Conservation (phyloP, 257 asterid genomes). For the Rubia yunnanensis region DNA sequence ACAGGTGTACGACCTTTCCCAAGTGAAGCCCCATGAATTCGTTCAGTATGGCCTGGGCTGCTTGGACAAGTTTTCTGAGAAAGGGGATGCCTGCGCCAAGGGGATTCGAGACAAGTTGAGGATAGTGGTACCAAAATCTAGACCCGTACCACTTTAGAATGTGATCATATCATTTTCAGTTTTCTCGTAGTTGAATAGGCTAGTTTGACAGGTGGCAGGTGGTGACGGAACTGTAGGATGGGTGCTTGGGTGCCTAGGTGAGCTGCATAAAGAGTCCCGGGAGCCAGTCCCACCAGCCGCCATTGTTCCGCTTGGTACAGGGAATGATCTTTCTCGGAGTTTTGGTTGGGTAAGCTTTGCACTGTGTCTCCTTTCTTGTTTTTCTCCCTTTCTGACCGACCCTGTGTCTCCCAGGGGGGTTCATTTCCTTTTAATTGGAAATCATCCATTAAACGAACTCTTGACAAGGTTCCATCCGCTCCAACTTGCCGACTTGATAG, state of each 20-base stretch:
- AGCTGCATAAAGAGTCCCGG: slow-evolving; percentile 50
- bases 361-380: slow-evolving; percentile 12
- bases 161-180: not conserved
- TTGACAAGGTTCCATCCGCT: slow-evolving; percentile 51
- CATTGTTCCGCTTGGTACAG: slow-evolving; percentile 93
- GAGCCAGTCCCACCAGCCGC: slow-evolving; percentile 80
- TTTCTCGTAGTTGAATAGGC: slow-evolving; percentile 10
- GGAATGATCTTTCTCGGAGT: slow-evolving; percentile 94
- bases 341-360: slow-evolving; percentile 77
- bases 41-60: slow-evolving; percentile 87
- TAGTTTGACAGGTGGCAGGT: slow-evolving; percentile 81
- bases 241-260: slow-evolving; percentile 96
- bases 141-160: not conserved
- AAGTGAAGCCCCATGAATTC: slow-evolving; percentile 88
- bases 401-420: slow-evolving; percentile 57
- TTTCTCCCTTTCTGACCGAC: slow-evolving; percentile 19
- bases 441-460: slow-evolving; percentile 77
- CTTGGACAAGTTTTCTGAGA: slow-evolving; percentile 74
- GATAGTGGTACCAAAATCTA: slow-evolving; percentile 58
- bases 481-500: slow-evolving; percentile 64
- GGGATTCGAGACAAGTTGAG: slow-evolving; percentile 72
- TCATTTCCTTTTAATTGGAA: slow-evolving; percentile 95
- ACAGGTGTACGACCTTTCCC: slow-evolving; percentile 91
- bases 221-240: slow-evolving; percentile 99
- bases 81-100: slow-evolving; percentile 78